Evolutionary conservation across 2,329 filamentous ascomycete genomes (phyloP), one percentile per base, ranked within the genome.

Genomic region (Tolypocladium capitatum): DNA sequence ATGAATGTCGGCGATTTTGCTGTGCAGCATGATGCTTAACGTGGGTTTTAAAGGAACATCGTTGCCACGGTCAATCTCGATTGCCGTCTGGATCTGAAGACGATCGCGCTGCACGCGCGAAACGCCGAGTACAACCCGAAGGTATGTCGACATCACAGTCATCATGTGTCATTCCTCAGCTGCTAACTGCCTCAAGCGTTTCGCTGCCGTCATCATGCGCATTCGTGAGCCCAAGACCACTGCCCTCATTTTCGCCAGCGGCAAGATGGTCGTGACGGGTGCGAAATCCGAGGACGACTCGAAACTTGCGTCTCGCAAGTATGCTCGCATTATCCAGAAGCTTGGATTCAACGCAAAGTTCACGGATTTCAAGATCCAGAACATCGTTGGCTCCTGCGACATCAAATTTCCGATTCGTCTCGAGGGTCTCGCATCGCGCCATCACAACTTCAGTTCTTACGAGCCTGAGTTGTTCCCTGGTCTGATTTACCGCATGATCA

Each of bases 401-500:
- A 96, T 98, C 77, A 96, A 96, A 76, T 98, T 98, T 72, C 92
- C 92, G 47, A 96, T 98, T 59, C 88, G 92, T 56, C 77, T 98
- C 50, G 92, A 97, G 67, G 92, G 92, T 70, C 74, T 98, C 64
- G 92, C 92, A 16, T 92, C 85, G 57, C 88, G 90, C 70, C 92
- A 98, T 78, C 91, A 97, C 76, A 95, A 95, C 73, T 98, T 97
- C 81, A 94, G 87, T 70, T 96, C 90, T 49, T 98, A 98, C 69
- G 92, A 98, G 69, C 92, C 92, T 56, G 92, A 98, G 66, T 69
- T 98, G 66, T 98, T 97, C 79, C 92, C 92, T 62, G 92, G 92
- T 80, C 83, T 98, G 46, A 98, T 98, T 71, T 98, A 98, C 72
- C 89, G 92, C 67, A 98, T 98, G 92, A 96, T 97, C 76, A 97